Conservation (phyloP, 257 asterid genomes). For the Capsicum baccatum region DNA sequence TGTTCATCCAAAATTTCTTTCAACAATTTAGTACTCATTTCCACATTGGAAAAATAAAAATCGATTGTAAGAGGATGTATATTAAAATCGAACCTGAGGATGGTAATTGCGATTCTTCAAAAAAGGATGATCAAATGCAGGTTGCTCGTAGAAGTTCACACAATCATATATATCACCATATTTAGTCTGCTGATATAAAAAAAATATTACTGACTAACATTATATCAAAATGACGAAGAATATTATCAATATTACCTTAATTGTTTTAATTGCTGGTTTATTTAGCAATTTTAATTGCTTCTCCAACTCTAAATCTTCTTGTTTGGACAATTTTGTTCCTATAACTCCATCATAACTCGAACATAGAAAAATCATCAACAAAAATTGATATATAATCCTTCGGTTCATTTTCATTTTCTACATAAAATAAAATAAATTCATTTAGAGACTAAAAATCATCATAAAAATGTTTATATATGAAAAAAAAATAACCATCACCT, state of each 20-base stretch:
- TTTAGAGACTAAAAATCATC: neutral
- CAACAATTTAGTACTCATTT: neutral
- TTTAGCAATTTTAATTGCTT: neutral
- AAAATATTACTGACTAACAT: neutral
- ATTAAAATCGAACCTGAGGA: neutral
- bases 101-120: neutral
- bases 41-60: neutral
- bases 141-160: constrained; percentile 4
- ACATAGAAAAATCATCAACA: neutral
- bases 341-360: neutral
- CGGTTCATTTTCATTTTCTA: neutral
- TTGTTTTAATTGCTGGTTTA: constrained; percentile 5
- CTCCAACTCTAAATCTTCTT: constrained; percentile 18
- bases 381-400: neutral
- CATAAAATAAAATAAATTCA: neutral
- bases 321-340: neutral
- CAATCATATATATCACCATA: neutral
- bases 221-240: neutral
- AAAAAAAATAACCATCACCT: neutral
- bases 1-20: neutral
- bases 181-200: neutral
- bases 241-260: neutral
- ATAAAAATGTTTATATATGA: neutral
- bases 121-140: neutral
- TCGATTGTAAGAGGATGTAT: neutral